Conservation (phyloP, 495 filamentous ascomycete species). For the Hyaloscypha variabilis region DNA sequence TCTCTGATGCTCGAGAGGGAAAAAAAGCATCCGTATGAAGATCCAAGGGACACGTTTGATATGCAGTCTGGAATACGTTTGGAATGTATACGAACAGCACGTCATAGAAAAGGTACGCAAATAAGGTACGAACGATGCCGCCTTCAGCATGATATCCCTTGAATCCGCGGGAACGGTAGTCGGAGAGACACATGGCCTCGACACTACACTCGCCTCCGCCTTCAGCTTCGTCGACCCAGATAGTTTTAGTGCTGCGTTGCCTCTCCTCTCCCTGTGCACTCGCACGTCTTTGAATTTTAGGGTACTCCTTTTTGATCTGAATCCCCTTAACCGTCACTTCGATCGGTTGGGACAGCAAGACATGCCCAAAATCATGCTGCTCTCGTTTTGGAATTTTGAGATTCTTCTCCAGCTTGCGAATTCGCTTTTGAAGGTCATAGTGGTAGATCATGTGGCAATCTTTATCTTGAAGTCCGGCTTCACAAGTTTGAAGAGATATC, state of each 20-base stretch:
- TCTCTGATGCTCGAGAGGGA: conserved; percentile 78
- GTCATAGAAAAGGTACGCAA: conserved; percentile 91
- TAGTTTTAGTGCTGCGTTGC: conserved; percentile 68
- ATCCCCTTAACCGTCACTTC: conserved; percentile 78
- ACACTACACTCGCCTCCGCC: conserved; percentile 70
- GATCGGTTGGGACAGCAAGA: conserved; percentile 70
- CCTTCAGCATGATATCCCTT: conserved; percentile 95
- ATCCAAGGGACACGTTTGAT: conserved; percentile 91
- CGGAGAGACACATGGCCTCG: conserved; percentile 89
- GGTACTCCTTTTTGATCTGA: conserved; percentile 54
- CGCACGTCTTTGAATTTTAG: conserved; percentile 29
- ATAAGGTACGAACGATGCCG: conserved; percentile 86
- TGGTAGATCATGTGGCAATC: conserved; percentile 91
- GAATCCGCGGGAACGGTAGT: conserved; percentile 83
- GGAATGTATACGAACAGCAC: conserved; percentile 92
- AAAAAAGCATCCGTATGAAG: conserved; percentile 95
- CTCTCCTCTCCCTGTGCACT: conserved; percentile 24
- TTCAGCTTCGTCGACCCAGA: conserved; percentile 80
- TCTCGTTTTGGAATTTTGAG: conserved; percentile 82
- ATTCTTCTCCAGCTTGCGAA: conserved; percentile 83
- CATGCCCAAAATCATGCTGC: conserved; percentile 92
- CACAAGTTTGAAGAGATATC: conserved; percentile 80
- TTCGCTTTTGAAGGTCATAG: conserved; percentile 90
- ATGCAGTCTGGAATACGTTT: conserved; percentile 95
- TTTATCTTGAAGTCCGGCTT: conserved; percentile 81